Evolutionary conservation across 2,329 filamentous ascomycete genomes (phyloP).

Genomic region (Colletotrichum melonis): DNA sequence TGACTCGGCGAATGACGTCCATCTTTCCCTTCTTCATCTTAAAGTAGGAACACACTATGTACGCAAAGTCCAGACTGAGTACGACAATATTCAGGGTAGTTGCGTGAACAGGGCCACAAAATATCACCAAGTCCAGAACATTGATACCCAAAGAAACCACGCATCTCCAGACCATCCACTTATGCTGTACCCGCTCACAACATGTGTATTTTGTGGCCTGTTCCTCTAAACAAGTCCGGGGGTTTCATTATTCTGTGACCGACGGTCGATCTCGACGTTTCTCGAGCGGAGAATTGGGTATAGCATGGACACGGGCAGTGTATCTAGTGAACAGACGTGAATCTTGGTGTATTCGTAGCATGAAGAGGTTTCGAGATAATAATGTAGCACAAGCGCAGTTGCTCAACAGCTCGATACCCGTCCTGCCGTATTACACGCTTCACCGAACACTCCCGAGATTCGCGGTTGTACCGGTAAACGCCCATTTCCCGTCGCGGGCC

Average conservation of each 20-base stretch:
- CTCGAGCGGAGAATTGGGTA: neutral
- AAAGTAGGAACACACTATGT: neutral
- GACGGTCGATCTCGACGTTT: neutral
- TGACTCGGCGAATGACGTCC: slow-evolving; percentile 27
- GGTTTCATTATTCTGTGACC: neutral
- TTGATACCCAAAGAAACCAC: neutral
- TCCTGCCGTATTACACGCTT: neutral
- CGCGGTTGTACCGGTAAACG: neutral
- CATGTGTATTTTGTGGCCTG: slow-evolving; percentile 1
- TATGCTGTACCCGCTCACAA: slow-evolving; percentile 9
- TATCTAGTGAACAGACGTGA: neutral
- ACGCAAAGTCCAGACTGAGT: too few species aligned
- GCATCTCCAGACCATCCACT: slow-evolving; percentile 34
- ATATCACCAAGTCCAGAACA: neutral
- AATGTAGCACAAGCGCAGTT: neutral
- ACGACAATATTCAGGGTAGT: neutral
- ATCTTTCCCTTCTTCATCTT: slow-evolving; percentile 9
- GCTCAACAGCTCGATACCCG: neutral
- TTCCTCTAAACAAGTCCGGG: slow-evolving; percentile 4
- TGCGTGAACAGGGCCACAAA: neutral
- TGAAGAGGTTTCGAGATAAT: too few species aligned
- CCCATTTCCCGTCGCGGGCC: too few species aligned
- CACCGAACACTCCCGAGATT: neutral
- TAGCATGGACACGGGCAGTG: neutral
- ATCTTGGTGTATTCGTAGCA: neutral